Percentiles rank a stretch among this genome's conserved stretches.
Conservation (phyloP, 2,329 filamentous ascomycete genomes). For the Colletotrichum sp. region DNA sequence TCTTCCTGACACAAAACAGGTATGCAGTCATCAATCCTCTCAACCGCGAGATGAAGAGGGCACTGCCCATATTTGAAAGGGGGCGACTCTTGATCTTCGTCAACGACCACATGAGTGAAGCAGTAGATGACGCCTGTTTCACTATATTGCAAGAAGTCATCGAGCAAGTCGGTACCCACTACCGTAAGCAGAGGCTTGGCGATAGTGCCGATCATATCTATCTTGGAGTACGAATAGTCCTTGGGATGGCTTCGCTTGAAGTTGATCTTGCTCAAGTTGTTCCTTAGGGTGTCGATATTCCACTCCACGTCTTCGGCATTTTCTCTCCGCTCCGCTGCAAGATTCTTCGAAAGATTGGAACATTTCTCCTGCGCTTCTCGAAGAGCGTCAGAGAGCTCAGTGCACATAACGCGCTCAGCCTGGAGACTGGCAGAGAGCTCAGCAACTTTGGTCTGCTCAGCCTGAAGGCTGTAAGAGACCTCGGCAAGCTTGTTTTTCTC, state of each 20-base stretch:
- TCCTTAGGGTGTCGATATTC: fast-evolving
- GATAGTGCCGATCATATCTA: background rate
- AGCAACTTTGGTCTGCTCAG: background rate
- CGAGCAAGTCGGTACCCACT: background rate
- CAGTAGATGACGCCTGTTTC: background rate
- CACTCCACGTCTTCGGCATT: background rate
- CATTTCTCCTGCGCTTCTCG: background rate
- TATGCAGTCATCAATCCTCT: background rate
- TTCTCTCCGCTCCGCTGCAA: background rate
- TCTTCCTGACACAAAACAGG: background rate
- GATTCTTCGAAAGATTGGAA: background rate
- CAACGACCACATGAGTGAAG: background rate
- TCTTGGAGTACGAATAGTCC: background rate
- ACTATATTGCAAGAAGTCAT: fast-evolving
- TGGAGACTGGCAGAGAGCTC: background rate
- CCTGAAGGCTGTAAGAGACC: too few relatives aligned
- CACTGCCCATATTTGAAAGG: background rate
- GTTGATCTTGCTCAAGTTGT: background rate
- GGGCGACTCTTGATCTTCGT: background rate
- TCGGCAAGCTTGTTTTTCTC: background rate
- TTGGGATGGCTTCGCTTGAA: background rate
- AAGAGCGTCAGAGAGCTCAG: background rate
- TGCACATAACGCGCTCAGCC: background rate
- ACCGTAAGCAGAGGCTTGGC: fast-evolving
- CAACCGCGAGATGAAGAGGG: background rate